A percentile compares a stretch with the other conserved stretches of the same genome.
phyloP scores from a whole-genome alignment of 106 monocot species.

The Amphibolis antarctica region DNA sequence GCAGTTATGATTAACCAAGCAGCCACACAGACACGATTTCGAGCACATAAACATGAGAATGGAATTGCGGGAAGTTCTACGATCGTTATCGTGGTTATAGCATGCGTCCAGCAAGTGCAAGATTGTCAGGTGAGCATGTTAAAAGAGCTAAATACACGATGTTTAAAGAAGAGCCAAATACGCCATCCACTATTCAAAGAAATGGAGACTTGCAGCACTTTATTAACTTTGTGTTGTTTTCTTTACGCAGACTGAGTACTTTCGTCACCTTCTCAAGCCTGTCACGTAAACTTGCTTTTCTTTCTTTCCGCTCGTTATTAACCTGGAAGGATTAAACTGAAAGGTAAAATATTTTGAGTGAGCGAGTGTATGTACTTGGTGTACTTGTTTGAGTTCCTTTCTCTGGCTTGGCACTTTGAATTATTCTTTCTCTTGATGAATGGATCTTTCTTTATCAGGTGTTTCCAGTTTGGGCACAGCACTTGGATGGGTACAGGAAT shows the following conservation, averaged over 20 bases:
- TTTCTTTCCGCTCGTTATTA: not conserved
- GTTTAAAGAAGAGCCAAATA: no score
- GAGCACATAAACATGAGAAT: slow-evolving; percentile 78
- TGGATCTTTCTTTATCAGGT: not conserved
- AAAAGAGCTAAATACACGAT: not conserved
- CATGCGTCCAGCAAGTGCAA: slow-evolving; percentile 65
- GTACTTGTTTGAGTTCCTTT: not conserved
- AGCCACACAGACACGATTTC: slow-evolving; percentile 71
- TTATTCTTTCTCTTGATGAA: not conserved
- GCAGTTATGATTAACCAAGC: slow-evolving; percentile 89
- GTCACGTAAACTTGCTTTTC: slow-evolving; percentile 55
- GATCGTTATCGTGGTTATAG: slow-evolving; percentile 63
- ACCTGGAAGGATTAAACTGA: not conserved
- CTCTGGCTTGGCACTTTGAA: not conserved
- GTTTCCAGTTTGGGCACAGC: not conserved
- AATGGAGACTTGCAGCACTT: not conserved
- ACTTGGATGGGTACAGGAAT: slow-evolving; percentile 11
- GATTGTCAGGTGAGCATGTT: slow-evolving; percentile 61
- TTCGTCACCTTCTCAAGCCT: slow-evolving; percentile 79
- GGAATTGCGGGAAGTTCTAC: slow-evolving; percentile 48
- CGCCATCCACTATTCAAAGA: no score
- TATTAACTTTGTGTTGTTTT: not conserved
- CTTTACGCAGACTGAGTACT: slow-evolving; percentile 68
- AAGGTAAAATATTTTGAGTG: not conserved
- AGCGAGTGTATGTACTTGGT: not conserved